These are phyloP conservation scores for Gaillardinia entomophila DNA, from an alignment of 805 yeast species.

Conservation along the genomic window DNA sequence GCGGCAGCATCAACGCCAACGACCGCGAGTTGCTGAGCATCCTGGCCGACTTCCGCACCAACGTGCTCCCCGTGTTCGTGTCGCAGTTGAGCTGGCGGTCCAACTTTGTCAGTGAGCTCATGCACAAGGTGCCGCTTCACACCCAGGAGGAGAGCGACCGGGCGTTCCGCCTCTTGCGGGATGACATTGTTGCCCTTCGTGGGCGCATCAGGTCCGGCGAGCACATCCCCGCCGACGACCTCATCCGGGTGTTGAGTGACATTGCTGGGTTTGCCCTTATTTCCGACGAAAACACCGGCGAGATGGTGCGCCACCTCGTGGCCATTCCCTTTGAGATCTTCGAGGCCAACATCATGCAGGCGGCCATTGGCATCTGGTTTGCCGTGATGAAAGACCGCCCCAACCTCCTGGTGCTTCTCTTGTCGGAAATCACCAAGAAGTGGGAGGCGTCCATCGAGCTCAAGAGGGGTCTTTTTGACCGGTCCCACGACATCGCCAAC, in stretches of 20 bases:
- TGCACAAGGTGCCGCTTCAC: constrained; percentile 23
- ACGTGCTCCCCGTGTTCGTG: constrained; percentile 66
- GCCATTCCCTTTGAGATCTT: constrained; percentile 68
- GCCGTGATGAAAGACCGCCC: constrained; percentile 66
- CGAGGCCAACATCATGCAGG: constrained; percentile 51
- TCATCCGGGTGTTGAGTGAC: constrained; percentile 41
- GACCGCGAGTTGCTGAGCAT: constrained; percentile 62
- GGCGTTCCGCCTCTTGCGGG: constrained; percentile 11
- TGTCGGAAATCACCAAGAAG: constrained; percentile 61
- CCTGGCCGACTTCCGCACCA: constrained; percentile 33
- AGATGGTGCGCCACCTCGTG: constrained; percentile 46
- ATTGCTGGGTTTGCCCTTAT: constrained; percentile 32
- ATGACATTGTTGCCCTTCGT: not conserved
- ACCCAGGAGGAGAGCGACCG: constrained; percentile 20
- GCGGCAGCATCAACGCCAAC: constrained; percentile 60
- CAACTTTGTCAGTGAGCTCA: constrained; percentile 28
- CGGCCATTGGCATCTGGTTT: constrained; percentile 76
- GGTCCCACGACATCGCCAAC: constrained; percentile 43
- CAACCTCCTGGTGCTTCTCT: constrained; percentile 48
- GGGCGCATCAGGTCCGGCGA: not conserved
- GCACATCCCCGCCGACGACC: constrained; percentile 15
- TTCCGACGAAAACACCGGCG: constrained; percentile 36
- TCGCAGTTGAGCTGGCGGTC: constrained; percentile 74
- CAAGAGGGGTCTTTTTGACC: constrained; percentile 60
- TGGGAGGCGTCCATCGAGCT: constrained; percentile 65